Evolutionary conservation across 1,139 yeast genomes (phyloP), one percentile per base, ranked within the genome.

Genomic region (Keqinozyma sinolaborantium): DNA sequence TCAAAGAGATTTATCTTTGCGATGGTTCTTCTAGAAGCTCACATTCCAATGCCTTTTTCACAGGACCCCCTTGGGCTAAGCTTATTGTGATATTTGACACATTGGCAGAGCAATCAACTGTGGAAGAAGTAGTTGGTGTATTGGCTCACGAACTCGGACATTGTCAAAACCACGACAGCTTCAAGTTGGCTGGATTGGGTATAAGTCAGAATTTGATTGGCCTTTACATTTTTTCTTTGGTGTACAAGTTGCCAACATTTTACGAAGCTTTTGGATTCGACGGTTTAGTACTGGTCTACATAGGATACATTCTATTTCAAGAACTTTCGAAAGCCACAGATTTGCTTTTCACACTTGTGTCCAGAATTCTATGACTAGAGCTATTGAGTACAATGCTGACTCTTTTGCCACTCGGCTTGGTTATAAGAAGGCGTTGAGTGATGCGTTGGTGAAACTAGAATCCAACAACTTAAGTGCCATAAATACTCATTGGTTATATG

Each of bases 111-210:
- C 76, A 79, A 34, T 74, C 84, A 23, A 60, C 83, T 20, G 70
- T 74, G 16, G 69, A 70, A 23, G 88, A 86, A 54, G 81, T 84
- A 23, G 80, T 84, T 29, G 94, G 95, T 24, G 92, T 86, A 2
- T 63, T 86, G 44, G 95, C 90, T n/a, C 95, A 86, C 50, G 95
- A 86, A 59, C 78, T 86, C 38, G 95, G 95, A 28, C 95, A 86
- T 56, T 86, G 95, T 95, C 78, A 80, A 40, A 64, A 79, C 51
- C 76, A 80, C 35, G 95, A 86, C 55, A 77, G 90, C 39, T 66
- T 88, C 12, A 80, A 80, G 53, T 73, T 80, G 71, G 60, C 92
- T 50, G 47, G 72, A 3, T 70, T 81, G 43, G 66, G 77, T 30
- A 92, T 87, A 58, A 57, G 64, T 9, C 85, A 84, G 48, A 59